Evolutionary conservation across 2,329 filamentous ascomycete species (phyloP).

Genomic region (Fusarium haematococcum): DNA sequence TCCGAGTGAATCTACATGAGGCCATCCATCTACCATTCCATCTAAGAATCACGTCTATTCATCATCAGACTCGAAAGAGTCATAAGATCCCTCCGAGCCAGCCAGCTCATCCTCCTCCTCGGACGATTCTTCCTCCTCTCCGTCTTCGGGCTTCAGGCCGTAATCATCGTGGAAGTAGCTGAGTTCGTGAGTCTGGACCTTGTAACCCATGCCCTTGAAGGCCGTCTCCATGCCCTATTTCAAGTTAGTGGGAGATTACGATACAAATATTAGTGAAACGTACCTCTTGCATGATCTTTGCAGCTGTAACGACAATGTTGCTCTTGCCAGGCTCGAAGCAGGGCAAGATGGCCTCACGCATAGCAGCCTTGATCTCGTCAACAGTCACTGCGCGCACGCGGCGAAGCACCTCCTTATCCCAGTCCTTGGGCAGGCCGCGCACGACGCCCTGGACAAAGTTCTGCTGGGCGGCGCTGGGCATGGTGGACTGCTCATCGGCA

Average conservation of each 20-base stretch:
- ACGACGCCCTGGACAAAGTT: slow-evolving; percentile 88
- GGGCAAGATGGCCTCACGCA: slow-evolving; percentile 81
- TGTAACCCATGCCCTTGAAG: slow-evolving; percentile 82
- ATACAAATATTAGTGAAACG: slow-evolving; percentile 36
- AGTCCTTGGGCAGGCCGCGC: slow-evolving; percentile 79
- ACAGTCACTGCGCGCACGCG: slow-evolving; percentile 80
- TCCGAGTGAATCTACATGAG: slow-evolving; percentile 11
- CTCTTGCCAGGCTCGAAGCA: slow-evolving; percentile 84
- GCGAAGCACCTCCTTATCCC: slow-evolving; percentile 80
- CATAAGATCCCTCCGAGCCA: slow-evolving; percentile 47
- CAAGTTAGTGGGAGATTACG: slow-evolving; percentile 15
- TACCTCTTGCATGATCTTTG: slow-evolving; percentile 86
- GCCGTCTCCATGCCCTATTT: slow-evolving; percentile 78
- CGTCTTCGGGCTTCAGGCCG: slow-evolving; percentile 77
- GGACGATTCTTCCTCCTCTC: slow-evolving; percentile 64
- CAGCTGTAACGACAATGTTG: slow-evolving; percentile 90
- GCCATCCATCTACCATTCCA: neutral
- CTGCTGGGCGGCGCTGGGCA: slow-evolving; percentile 82
- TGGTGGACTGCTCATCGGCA: slow-evolving; percentile 89
- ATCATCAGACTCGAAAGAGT: slow-evolving; percentile 45
- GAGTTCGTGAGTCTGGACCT: slow-evolving; percentile 78
- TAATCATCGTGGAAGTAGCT: slow-evolving; percentile 91
- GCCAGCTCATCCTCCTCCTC: slow-evolving; percentile 57
- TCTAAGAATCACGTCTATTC: slow-evolving; percentile 35
- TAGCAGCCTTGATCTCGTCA: slow-evolving; percentile 79